Conservation (phyloP, 768 basidiomycete genomes). For the Suillus ampliporus region DNA sequence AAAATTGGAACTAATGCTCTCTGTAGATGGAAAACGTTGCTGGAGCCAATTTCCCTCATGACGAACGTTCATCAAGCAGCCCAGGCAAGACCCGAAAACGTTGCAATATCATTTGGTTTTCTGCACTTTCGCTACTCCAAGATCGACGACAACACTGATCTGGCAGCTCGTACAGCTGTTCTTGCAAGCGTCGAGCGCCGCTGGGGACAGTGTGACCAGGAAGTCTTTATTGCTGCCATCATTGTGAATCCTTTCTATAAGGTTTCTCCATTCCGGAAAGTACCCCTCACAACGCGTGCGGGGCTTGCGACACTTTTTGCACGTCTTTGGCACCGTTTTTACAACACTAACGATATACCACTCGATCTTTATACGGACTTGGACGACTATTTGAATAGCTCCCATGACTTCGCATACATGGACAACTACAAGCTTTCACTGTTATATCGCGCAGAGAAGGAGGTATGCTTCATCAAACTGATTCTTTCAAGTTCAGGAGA, state of each 20-base stretch:
- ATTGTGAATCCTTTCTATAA: constrained; percentile 34
- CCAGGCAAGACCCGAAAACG: constrained; percentile 37
- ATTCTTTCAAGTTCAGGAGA: not conserved
- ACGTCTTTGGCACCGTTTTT: not conserved
- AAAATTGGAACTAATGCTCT: constrained; percentile 20
- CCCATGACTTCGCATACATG: not conserved
- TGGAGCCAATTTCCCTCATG: constrained; percentile 40
- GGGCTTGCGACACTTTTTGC: too few relatives aligned
- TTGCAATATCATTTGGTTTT: constrained; percentile 38
- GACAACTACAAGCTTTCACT: not conserved
- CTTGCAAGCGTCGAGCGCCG: constrained; percentile 35
- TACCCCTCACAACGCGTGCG: too few relatives aligned
- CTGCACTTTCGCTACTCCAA: constrained; percentile 18
- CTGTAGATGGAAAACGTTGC: constrained; percentile 33
- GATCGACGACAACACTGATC: constrained; percentile 17
- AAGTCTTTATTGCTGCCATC: constrained; percentile 36
- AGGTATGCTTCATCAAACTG: not conserved
- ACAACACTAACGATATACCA: not conserved
- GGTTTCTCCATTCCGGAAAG: not conserved
- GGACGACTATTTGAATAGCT: constrained; percentile 7
- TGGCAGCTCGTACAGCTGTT: constrained; percentile 23
- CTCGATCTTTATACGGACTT: not conserved
- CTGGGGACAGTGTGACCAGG: constrained; percentile 38
- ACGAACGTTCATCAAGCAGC: constrained; percentile 35
- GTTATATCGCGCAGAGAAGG: not conserved